These are phyloP conservation scores for Phytophthora colocasiae DNA, from an alignment of 352 stramenopile genomes.

Conservation along the genomic window DNA sequence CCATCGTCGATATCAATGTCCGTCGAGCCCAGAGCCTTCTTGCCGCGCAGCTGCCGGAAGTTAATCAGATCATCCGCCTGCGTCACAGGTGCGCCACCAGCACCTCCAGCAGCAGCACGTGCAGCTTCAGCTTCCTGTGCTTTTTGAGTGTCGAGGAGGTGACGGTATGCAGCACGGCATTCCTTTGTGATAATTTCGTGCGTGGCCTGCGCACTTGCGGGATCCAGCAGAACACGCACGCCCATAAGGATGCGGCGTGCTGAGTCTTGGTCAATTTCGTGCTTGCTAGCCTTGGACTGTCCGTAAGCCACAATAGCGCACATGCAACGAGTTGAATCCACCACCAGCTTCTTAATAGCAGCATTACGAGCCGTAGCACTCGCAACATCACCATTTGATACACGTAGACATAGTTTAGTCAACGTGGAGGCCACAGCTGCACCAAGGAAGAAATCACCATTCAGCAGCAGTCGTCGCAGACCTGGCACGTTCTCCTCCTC, in stretches of 20 bases:
- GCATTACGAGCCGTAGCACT: conserved; percentile 52
- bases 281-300: conserved; percentile 77
- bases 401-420: conserved; percentile 97
- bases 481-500: conserved; percentile 76
- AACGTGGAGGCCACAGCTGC: conserved; percentile 93
- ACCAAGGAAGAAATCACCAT: conserved; percentile 98
- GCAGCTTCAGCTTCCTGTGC: conserved; percentile 67
- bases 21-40: conserved; percentile 91
- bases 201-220: conserved; percentile 67
- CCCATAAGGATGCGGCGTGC: conserved; percentile 96
- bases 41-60: conserved; percentile 96
- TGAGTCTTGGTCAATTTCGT: conserved; percentile 95
- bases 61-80: conserved; percentile 97
- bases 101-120: conserved; percentile 41
- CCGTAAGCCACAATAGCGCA: conserved; percentile 78
- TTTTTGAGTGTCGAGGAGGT: conserved; percentile 81
- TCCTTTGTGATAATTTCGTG: conserved; percentile 83
- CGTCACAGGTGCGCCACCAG: conserved; percentile 65
- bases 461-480: conserved; percentile 91
- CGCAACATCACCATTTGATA: conserved; percentile 63
- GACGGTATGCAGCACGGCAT: conserved; percentile 79
- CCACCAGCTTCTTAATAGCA: conserved; percentile 71
- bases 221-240: conserved; percentile 95
- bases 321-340: conserved; percentile 80
- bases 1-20: conserved; percentile 99